phyloP scores from a whole-genome alignment of 495 filamentous ascomycete genomes.

The Penicillium alfredii region DNA sequence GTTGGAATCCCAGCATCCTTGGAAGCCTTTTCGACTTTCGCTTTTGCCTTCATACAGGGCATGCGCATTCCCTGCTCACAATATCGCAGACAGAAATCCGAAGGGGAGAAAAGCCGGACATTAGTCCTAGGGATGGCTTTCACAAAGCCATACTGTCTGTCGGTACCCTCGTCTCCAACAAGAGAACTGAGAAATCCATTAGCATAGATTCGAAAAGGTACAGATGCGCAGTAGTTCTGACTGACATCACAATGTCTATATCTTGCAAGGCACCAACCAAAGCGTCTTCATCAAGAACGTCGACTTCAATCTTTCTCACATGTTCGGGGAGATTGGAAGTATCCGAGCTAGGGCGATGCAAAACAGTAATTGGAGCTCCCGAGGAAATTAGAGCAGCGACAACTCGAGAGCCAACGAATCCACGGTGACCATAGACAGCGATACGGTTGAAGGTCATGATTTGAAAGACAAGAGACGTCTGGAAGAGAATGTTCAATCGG shows the following conservation, averaged over 20 bases:
- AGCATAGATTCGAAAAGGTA: too few relatives aligned
- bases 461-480: too few relatives aligned
- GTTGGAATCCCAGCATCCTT: conserved; percentile 15
- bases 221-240: too few relatives aligned
- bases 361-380: conserved; percentile 13
- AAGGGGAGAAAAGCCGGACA: conserved; percentile 19
- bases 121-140: conserved; percentile 18
- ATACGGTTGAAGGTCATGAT: conserved; percentile 21
- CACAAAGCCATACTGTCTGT: conserved; percentile 11
- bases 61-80: conserved; percentile 13
- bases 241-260: conserved; percentile 23
- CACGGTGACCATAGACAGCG: conserved; percentile 21
- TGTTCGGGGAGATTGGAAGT: conserved; percentile 3
- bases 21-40: conserved; percentile 14
- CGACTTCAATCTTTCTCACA: conserved; percentile 13
- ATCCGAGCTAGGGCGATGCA: conserved; percentile 17
- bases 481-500: too few relatives aligned
- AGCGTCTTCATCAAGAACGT: conserved; percentile 11
- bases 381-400: conserved; percentile 12
- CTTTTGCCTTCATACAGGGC: conserved; percentile 9
- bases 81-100: conserved; percentile 13
- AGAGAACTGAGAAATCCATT: conserved; percentile 14
- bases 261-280: conserved; percentile 10
- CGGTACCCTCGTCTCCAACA: conserved; percentile 14
- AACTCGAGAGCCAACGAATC: conserved; percentile 16